Evolutionary conservation across 2,329 filamentous ascomycete species (phyloP).

Genomic region (Neocatenulostroma microsporum): DNA sequence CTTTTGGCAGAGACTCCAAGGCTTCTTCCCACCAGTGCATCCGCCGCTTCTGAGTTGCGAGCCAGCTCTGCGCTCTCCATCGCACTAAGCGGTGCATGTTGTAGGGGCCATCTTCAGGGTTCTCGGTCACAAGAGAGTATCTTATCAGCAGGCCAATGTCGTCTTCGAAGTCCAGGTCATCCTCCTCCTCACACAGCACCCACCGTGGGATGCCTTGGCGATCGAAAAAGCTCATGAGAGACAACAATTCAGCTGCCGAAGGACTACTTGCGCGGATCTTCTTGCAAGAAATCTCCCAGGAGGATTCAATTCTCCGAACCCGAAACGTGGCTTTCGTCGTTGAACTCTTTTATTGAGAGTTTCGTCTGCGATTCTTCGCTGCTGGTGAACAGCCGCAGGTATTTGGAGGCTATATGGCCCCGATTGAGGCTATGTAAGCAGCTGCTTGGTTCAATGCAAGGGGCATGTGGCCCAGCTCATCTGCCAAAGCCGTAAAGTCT

Average conservation of each 20-base stretch:
- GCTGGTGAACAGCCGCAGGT: constrained; percentile 32
- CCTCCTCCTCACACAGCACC: too few species aligned
- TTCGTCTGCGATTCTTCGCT: constrained; percentile 25
- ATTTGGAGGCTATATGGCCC: constrained; percentile 30
- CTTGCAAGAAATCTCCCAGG: constrained; percentile 18
- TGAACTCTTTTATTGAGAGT: constrained; percentile 7
- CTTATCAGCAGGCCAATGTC: too few species aligned
- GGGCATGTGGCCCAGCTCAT: constrained; percentile 28
- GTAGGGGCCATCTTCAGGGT: too few species aligned
- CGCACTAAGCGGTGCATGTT: too few species aligned
- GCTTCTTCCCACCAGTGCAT: too few species aligned
- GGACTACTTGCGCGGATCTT: constrained; percentile 6
- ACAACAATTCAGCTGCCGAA: constrained; percentile 37
- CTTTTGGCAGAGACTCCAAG: too few species aligned
- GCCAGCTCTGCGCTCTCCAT: too few species aligned
- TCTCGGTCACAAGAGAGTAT: too few species aligned
- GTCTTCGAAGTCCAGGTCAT: too few species aligned
- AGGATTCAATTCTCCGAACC: constrained; percentile 15
- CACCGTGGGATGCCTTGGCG: constrained; percentile 1
- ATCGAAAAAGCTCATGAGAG: constrained; percentile 23
- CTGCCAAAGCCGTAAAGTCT: too few species aligned
- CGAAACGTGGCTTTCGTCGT: constrained; percentile 11
- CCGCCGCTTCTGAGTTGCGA: too few species aligned
- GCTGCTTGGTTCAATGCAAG: constrained; percentile 30
- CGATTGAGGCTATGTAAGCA: constrained; percentile 25